These are phyloP conservation scores for Closterium sp. DNA, from an alignment of 139 green algal genomes.

Conservation along the genomic window DNA sequence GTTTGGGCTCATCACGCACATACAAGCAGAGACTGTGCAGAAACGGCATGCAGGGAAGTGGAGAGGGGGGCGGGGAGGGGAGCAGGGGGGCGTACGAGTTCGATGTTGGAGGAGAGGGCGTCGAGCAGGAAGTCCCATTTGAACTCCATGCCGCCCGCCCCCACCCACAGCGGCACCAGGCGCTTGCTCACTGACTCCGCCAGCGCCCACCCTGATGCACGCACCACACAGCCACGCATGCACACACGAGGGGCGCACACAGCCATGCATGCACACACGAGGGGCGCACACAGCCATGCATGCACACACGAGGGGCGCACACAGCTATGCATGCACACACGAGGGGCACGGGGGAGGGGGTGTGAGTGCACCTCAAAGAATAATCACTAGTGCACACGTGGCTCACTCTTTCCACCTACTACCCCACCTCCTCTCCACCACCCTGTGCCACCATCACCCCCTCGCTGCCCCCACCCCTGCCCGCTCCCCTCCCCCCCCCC, in stretches of 20 bases:
- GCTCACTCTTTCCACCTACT: too few relatives aligned
- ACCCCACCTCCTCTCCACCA: too few relatives aligned
- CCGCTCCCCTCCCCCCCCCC: too few relatives aligned
- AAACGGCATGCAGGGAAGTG: neutral
- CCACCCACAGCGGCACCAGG: slow-evolving; percentile 28
- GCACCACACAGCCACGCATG: neutral
- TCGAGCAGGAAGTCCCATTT: slow-evolving; percentile 44
- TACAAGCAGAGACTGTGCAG: neutral
- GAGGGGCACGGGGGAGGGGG: neutral
- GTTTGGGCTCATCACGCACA: neutral
- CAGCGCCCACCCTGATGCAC: slow-evolving; percentile 30
- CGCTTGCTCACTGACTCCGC: slow-evolving; percentile 43
- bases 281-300: neutral
- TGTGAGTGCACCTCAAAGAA: neutral
- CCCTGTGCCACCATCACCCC: too few relatives aligned
- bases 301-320: too few relatives aligned
- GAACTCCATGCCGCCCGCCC: slow-evolving; percentile 40
- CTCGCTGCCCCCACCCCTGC: neutral
- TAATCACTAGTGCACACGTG: too few relatives aligned
- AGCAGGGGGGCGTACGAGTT: slow-evolving; percentile 10
- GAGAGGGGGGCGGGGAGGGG: neutral
- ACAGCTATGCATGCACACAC: neutral
- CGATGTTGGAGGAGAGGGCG: slow-evolving; percentile 28
- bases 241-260: neutral
- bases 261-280: neutral